These are phyloP conservation scores for Pseudoperonospora humuli DNA, from an alignment of 352 stramenopile species.

Conservation along the genomic window DNA sequence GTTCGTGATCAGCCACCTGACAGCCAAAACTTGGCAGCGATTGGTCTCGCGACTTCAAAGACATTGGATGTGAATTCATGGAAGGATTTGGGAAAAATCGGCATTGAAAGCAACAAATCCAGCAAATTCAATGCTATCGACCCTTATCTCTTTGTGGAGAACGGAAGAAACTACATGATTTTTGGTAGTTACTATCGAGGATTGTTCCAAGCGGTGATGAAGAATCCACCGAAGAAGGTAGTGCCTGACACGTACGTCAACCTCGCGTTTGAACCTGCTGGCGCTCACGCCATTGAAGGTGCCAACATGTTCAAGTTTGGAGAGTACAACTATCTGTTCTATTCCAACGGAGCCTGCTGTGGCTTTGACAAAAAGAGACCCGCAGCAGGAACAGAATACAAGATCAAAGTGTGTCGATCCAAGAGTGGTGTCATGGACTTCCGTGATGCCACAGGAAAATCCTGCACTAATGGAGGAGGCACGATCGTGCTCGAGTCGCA, in stretches of 20 bases:
- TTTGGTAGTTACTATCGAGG: slow-evolving; percentile 20
- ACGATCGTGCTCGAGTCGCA: slow-evolving; percentile 11
- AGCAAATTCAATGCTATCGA: slow-evolving; percentile 22
- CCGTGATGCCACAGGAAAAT: slow-evolving; percentile 8
- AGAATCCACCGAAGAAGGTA: slow-evolving; percentile 2
- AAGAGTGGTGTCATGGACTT: slow-evolving; percentile 19
- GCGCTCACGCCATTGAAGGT: slow-evolving; percentile 13
- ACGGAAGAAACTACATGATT: slow-evolving; percentile 14
- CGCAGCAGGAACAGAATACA: slow-evolving; percentile 13
- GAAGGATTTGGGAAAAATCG: slow-evolving; percentile 14
- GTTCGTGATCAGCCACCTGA: slow-evolving; percentile 10
- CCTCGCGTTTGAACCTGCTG: slow-evolving; percentile 14
- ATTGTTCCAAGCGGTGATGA: slow-evolving; percentile 12
- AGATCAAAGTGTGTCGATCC: slow-evolving; percentile 22
- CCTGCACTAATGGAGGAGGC: slow-evolving; percentile 10
- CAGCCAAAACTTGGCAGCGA: slow-evolving; percentile 13
- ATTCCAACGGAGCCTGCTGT: slow-evolving; percentile 20
- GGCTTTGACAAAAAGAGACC: slow-evolving; percentile 16
- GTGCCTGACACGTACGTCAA: slow-evolving; percentile 11
- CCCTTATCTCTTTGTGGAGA: slow-evolving; percentile 12
- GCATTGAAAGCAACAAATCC: slow-evolving; percentile 12
- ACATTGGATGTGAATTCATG: slow-evolving; percentile 18
- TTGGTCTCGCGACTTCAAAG: slow-evolving; percentile 11
- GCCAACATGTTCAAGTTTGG: slow-evolving; percentile 21
- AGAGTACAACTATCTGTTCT: slow-evolving; percentile 24